Evolutionary conservation across 306 rosid genomes (phyloP), one percentile per base, ranked within the genome.

Genomic region (Dryas drummondii): DNA sequence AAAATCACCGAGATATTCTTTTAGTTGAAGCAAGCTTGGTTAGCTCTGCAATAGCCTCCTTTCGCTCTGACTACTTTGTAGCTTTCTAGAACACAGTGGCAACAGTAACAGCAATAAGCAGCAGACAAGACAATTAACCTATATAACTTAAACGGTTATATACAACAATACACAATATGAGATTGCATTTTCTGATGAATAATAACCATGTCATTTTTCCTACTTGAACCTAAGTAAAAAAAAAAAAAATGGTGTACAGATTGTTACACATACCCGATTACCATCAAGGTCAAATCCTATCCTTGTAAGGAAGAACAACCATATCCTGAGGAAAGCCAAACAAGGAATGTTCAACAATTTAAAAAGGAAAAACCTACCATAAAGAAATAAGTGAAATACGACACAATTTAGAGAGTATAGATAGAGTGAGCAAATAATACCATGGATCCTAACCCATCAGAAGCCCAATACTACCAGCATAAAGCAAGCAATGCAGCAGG

Each of bases 291-390:
- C 99, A 85, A 88, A 94, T 88, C 92, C 97, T 90, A 75, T 94
- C 99, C 85, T 94, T 94, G 75, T 94, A 94, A 37, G 99, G 99
- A 81, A 94, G 99, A 67, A 94, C 92, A 50, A 94, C 99, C 99
- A 94, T 94, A 87, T 94, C 99, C 99, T 94, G 74, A 51, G 47
- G 40, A 78, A 71, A 66, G 42, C 9, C 65, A 48, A 78, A 78
- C 45, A 68, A 55, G 16, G 40, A 51, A 69, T 70, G 74, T 41
- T 3, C 17, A 16, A 19, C 56, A 9, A 44, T 45, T 47, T n/a
- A 71, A n/a, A n/a, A n/a, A n/a, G n/a, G n/a, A n/a, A n/a, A n/a
- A n/a, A n/a, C n/a, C n/a, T n/a, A n/a, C n/a, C n/a, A n/a, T n/a
- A n/a, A n/a, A n/a, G n/a, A n/a, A n/a, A n/a, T n/a, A n/a, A n/a